A percentile compares a stretch with the other conserved stretches of the same genome.
These are phyloP conservation scores for Parachlorella kessleri DNA, from an alignment of 139 green algal genomes.

Conservation along the genomic window DNA sequence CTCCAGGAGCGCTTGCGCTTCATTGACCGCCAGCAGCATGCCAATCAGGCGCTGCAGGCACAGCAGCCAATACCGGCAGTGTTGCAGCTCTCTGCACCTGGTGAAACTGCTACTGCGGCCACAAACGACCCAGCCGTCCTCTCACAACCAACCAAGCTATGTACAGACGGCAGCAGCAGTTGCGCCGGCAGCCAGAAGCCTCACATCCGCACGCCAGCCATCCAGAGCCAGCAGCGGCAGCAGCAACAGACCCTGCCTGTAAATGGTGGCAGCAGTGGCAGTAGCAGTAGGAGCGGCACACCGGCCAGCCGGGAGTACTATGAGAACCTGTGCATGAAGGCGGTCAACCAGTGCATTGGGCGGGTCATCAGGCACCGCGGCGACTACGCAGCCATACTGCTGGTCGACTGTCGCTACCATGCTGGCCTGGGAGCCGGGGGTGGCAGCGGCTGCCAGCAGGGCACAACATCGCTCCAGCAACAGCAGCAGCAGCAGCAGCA, in stretches of 20 bases:
- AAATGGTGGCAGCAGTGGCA: neutral
- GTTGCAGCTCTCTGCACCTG: neutral
- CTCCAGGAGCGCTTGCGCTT: slow-evolving; percentile 87
- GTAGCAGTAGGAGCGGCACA: neutral
- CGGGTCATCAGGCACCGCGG: slow-evolving; percentile 78
- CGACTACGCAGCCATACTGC: slow-evolving; percentile 91
- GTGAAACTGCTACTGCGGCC: neutral
- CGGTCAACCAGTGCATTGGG: slow-evolving; percentile 97
- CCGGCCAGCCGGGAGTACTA: slow-evolving; percentile 72
- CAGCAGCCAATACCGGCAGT: too few relatives aligned
- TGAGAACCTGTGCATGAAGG: slow-evolving; percentile 84
- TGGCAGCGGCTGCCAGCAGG: too few relatives aligned
- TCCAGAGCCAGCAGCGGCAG: neutral
- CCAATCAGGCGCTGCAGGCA: neutral
- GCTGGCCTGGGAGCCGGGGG: too few relatives aligned
- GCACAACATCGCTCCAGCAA: too few relatives aligned
- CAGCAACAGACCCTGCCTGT: too few relatives aligned
- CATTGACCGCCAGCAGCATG: slow-evolving; percentile 58
- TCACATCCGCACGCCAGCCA: neutral
- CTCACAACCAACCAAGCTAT: too few relatives aligned
- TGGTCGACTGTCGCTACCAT: slow-evolving; percentile 90
- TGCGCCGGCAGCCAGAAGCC: neutral
- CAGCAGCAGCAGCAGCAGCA: neutral
- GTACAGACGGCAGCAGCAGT: too few relatives aligned
- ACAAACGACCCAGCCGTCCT: neutral